Percentiles rank a stretch among this genome's conserved stretches.
phyloP scores from a whole-genome alignment of 2,329 filamentous ascomycete species.

The Ascochyta clinopodiicola region DNA sequence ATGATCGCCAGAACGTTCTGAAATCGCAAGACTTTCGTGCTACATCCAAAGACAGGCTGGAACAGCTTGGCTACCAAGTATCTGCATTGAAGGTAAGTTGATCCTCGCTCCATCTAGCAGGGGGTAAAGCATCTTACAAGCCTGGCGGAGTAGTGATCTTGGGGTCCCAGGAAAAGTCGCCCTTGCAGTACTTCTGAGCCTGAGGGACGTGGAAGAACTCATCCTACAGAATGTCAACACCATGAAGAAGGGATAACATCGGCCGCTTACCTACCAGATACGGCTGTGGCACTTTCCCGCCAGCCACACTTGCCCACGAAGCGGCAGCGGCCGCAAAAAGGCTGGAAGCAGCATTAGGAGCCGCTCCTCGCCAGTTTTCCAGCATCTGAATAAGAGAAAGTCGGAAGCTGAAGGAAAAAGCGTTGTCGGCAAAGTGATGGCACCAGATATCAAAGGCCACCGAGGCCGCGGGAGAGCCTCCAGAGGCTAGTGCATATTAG shows the following conservation, averaged over 20 bases:
- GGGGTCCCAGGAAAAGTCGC: slow-evolving; percentile 81
- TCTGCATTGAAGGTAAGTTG: slow-evolving; percentile 23
- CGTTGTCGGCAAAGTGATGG: slow-evolving; percentile 5
- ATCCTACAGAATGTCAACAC: slow-evolving; percentile 61
- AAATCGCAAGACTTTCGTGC: slow-evolving; percentile 45
- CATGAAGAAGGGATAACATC: too few species aligned
- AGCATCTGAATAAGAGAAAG: neutral
- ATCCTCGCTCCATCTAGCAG: too few species aligned
- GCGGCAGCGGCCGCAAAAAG: slow-evolving; percentile 28
- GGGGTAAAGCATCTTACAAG: slow-evolving; percentile 54
- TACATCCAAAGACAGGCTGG: slow-evolving; percentile 50
- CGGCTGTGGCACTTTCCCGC: slow-evolving; percentile 59
- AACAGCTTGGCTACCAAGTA: slow-evolving; percentile 53
- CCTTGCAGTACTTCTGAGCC: slow-evolving; percentile 83
- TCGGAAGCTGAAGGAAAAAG: neutral
- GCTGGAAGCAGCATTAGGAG: slow-evolving; percentile 23
- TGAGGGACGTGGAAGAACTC: slow-evolving; percentile 91
- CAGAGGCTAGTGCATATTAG: slow-evolving; percentile 27
- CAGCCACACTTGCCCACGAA: slow-evolving; percentile 50
- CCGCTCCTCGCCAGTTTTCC: slow-evolving; percentile 30
- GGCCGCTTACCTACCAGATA: slow-evolving; percentile 59
- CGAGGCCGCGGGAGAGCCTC: slow-evolving; percentile 21
- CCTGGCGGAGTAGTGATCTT: slow-evolving; percentile 98
- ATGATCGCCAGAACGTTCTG: slow-evolving; percentile 50
- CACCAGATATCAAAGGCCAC: slow-evolving; percentile 13